Conservation (phyloP, 116 monocot genomes). For the Dioscorea cayenensis region DNA sequence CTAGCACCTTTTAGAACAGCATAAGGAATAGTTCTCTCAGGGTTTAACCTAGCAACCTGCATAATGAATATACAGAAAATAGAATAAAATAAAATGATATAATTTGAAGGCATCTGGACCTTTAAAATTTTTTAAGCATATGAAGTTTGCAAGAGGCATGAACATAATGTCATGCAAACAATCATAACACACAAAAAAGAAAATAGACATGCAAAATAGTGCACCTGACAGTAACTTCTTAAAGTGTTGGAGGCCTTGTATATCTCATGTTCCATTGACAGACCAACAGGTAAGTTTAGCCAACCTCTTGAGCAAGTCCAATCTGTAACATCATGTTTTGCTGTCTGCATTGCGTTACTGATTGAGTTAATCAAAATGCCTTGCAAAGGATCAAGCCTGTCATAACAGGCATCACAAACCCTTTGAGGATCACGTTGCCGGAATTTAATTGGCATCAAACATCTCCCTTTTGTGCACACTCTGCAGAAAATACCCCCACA, state of each 20-base stretch:
- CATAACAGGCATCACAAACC: constrained; percentile 86
- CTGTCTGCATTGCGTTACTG: constrained; percentile 71
- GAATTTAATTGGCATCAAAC: constrained; percentile 79
- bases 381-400: constrained; percentile 88
- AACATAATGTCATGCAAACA: background rate
- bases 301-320: constrained; percentile 91
- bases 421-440: constrained; percentile 76
- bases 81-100: no score
- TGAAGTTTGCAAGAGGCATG: background rate
- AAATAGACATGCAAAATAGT: constrained; percentile 1
- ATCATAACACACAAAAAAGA: background rate
- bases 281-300: constrained; percentile 87
- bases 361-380: constrained; percentile 53
- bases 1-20: constrained; percentile 70
- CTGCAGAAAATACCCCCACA: constrained; percentile 90
- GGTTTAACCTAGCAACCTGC: constrained; percentile 72
- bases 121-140: background rate
- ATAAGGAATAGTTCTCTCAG: constrained; percentile 82
- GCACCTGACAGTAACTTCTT: constrained; percentile 76
- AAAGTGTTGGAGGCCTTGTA: constrained; percentile 85
- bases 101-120: background rate
- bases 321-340: constrained; percentile 95
- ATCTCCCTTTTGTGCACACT: constrained; percentile 72
- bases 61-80: constrained; percentile 9
- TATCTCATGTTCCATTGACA: constrained; percentile 94